Evolutionary conservation across 23 red algal species (phyloP), one percentile per base, ranked within the genome.

Genomic region (Gracilaria gracilis): DNA sequence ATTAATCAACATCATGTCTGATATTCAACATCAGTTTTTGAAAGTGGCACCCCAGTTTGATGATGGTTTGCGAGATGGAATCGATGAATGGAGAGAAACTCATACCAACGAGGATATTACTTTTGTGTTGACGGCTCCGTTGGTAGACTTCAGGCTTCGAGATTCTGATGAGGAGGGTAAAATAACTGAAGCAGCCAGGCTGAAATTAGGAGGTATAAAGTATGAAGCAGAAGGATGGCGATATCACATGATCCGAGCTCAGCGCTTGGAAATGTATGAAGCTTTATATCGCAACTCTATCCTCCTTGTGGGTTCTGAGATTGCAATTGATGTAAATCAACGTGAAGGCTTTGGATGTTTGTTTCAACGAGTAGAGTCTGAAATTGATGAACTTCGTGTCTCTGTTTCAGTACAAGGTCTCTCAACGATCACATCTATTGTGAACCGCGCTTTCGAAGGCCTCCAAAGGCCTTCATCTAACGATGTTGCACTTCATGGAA

Each of bases 161-260:
- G 72, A 77, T 48, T 25, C 21, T 31, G 72, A 77, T 51, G 46
- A 50, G 16, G 24, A 51, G 27, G 34, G 42, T 31, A 77, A 37
- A 1, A 51, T 17, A 46, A 49, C 72, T 77, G 72, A 77, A 1
- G 40, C 36, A 15, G 38, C 15, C 7, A 77, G 46, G 6, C 15
- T 77, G 72, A 46, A 50, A 25, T 40, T 46, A 1, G 40, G 42
- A 16, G 27, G 38, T 25, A 9, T 51, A 0, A 31, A 4, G 19
- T 77, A 77, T 31, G 72, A 77, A 50, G 9, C 40, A 51, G 42
- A 17, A 49, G 72, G 42, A 49, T 14, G 72, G 20, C 31, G 40
- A 51, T 28, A 51, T 28, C 72, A 77, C 9, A 35, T 50, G 72
- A 51, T 77, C 46, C 72, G 72, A 37, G 42, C 42, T 77, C 39